Percentiles rank a stretch among this genome's conserved stretches.
phyloP scores from a whole-genome alignment of 1,284 basidiomycete species.

The Cutaneotrichosporon daszewskae region DNA sequence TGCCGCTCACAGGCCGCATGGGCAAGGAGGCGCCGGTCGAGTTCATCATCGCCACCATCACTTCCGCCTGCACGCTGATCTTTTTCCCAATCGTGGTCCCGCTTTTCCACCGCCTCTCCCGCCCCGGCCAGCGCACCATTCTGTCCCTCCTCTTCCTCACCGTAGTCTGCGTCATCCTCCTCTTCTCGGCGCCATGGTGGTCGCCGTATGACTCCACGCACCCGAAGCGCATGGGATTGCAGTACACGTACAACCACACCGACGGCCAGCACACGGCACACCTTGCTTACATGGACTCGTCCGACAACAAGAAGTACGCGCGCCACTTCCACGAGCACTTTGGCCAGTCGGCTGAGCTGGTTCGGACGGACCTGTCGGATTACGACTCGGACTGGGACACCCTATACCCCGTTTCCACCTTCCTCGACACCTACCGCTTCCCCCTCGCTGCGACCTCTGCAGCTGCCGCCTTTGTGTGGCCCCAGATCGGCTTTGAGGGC shows the following conservation, averaged over 20 bases:
- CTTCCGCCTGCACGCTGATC: constrained; percentile 57
- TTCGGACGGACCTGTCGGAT: constrained; percentile 33
- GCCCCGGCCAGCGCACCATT: constrained; percentile 49
- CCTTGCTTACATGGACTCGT: constrained; percentile 68
- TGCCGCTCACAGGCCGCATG: constrained; percentile 70
- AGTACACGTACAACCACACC: constrained; percentile 81
- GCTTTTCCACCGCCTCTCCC: constrained; percentile 65
- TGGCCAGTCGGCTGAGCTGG: constrained; percentile 33
- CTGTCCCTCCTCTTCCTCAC: constrained; percentile 53
- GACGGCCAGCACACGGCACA: constrained; percentile 70
- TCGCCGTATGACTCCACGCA: constrained; percentile 75
- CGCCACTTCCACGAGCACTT: constrained; percentile 60
- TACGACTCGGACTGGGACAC: constrained; percentile 67
- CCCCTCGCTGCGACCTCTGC: constrained; percentile 42
- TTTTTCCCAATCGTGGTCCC: constrained; percentile 59
- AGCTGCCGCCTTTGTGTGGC: constrained; percentile 51
- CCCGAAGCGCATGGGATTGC: constrained; percentile 78
- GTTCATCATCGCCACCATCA: constrained; percentile 77
- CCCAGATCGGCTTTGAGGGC: constrained; percentile 20
- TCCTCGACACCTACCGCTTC: constrained; percentile 42
- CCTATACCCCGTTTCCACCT: constrained; percentile 72
- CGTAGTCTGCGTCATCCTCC: constrained; percentile 53
- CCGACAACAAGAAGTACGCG: constrained; percentile 52
- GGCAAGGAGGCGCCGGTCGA: constrained; percentile 73
- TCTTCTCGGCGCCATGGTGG: constrained; percentile 57